Evolutionary conservation across 2,329 filamentous ascomycete species (phyloP), one percentile per base, ranked within the genome.

Genomic region (Pseudovirgaria hyperparasitica): DNA sequence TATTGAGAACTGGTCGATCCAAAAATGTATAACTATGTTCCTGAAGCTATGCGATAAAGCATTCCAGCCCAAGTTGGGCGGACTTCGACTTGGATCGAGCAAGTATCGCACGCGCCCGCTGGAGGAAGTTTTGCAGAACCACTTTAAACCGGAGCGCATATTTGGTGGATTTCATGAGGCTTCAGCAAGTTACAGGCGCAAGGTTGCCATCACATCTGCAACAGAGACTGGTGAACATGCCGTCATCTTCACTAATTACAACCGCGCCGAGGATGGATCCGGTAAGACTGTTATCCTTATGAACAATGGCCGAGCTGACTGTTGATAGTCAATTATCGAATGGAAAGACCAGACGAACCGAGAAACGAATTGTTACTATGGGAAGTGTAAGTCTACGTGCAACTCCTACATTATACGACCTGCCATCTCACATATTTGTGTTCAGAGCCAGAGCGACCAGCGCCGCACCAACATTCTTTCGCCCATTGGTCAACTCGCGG

Each of bases 171-270:
- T 31, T 10, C 35, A 33, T 21, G 30, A 29, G 9, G 27, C 32
- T 17, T 26, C 29, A 13, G 28, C 19, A 16, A 22, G 28, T 25
- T 22, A 23, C 8, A 22, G 42, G 25, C 26, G 40, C 19, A 46
- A 58, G 26, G 59, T 64, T 6, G 58, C 55, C 2, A 41, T 64
- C 9, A 60, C 55, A n/a, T 41, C 60, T 8, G 54, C 59, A 1
- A 52, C 49, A 21, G 48, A 46, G 2, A 49, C 51, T 23, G 57
- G 51, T 4, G 48, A 52, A 17, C 45, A 49, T 17, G 46, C 57
- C 2, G 53, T 59, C 16, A 38, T 65, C 8, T 38, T 65, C 5
- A 47, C 57, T 10, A 65, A 62, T 38, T 66, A 66, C 36, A 60
- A 60, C 23, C 46, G 57, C 20, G 37, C 25, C 21, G 13, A 22